phyloP scores from a whole-genome alignment of 2,329 filamentous ascomycete species.

The Fusarium nurragi region DNA sequence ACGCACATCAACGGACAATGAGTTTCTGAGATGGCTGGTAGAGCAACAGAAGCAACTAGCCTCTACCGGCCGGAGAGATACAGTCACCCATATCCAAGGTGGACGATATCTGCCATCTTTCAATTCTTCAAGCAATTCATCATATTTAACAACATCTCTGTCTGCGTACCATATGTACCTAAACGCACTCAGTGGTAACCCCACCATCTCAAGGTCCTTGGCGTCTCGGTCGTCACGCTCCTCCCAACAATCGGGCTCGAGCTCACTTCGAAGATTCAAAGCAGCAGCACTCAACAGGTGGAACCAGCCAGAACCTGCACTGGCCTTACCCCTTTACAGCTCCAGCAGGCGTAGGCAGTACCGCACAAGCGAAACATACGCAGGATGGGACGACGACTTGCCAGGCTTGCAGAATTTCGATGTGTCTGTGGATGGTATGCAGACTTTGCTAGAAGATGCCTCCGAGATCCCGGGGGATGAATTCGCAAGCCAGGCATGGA shows the following conservation, averaged over 20 bases:
- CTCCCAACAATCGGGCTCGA: neutral
- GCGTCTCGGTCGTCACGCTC: neutral
- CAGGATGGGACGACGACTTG: neutral
- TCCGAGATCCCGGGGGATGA: too few relatives aligned
- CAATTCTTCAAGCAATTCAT: neutral
- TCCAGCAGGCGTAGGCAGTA: neutral
- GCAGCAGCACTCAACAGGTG: neutral
- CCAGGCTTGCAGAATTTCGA: too few relatives aligned
- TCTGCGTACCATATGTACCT: neutral
- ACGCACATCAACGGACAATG: neutral
- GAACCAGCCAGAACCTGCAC: too few relatives aligned
- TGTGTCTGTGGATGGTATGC: too few relatives aligned
- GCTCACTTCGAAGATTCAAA: constrained; percentile 5
- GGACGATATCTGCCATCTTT: neutral
- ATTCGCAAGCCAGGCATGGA: too few relatives aligned
- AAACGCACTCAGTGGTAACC: neutral
- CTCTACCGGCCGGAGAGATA: neutral
- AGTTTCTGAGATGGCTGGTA: neutral
- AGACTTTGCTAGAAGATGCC: too few relatives aligned
- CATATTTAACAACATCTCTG: neutral
- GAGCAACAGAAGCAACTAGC: neutral
- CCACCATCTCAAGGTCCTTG: neutral
- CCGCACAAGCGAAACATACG: neutral
- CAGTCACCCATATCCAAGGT: neutral
- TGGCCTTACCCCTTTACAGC: neutral